Evolutionary conservation across 495 filamentous ascomycete genomes (phyloP), one percentile per base, ranked within the genome.

Genomic region (Xylaria sp.): DNA sequence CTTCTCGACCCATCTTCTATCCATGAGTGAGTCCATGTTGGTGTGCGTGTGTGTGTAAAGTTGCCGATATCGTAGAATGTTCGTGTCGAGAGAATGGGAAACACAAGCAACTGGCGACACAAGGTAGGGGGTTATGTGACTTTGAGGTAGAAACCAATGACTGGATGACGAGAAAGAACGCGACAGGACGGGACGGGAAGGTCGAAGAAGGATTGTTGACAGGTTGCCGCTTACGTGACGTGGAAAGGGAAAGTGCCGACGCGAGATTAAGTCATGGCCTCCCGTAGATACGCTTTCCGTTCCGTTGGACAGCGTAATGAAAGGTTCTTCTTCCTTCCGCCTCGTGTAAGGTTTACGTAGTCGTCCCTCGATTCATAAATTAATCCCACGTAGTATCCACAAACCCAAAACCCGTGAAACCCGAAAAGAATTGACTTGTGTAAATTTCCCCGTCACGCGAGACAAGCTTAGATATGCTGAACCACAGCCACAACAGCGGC

Each of bases 401-500:
- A 63, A 52, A 24, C 31, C 35, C 35, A 17, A 24, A 70, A 55
- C 41, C 55, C 44, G 21, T 63, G 24, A 19, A 24, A 48, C 67
- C 24, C 62, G 24, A 31, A 24, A 59, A 33, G 12, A 59, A 24
- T 69, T 67, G n/a, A 19, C 29, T 70, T 24, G 5, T 44, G 33
- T 58, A 33, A 57, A 7, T 57, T 26, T 37, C 53, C 62, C 59
- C n/a, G 19, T 63, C 52, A 33, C 29, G 14, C 41, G 31, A 35
- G 4, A 43, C 31, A 43, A 53, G 26, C 69, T 72, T 72, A 78
- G 72, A 78, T 72, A 62, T 71, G 41, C 64, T 76, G 40, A 46
- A 70, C 29, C 67, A 79, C 31, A 46, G 62, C 68, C 26, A 73
- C 66, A 33, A 79, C 33, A 9, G 77, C 65, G 5, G 74, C 77